Percentiles rank a stretch among this genome's conserved stretches.
Conservation (phyloP, 192 early-diverging fungal species). For the Rhizophagus sp. region DNA sequence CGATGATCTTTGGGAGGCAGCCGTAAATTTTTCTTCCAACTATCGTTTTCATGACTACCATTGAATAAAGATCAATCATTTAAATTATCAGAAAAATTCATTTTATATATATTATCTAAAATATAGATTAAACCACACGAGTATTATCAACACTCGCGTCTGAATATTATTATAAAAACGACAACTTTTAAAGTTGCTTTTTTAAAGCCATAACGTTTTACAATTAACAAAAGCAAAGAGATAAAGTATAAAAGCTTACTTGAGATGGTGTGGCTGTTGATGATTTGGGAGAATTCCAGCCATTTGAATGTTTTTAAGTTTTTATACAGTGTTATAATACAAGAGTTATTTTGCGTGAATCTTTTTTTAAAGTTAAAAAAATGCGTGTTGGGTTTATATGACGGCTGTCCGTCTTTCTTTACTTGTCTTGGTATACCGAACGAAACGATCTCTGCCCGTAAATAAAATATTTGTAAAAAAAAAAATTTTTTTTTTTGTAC, state of each 20-base stretch:
- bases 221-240: neutral
- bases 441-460: neutral
- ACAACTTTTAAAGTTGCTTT: too few species aligned
- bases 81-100: neutral
- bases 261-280: slow-evolving; percentile 27
- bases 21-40: slow-evolving; percentile 76
- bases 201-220: neutral
- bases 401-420: neutral
- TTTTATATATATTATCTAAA: neutral
- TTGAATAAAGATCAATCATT: slow-evolving; percentile 1
- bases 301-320: neutral
- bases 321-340: neutral
- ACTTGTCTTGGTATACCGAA: neutral
- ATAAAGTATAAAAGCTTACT: slow-evolving; percentile 6
- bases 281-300: neutral
- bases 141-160: neutral
- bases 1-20: slow-evolving; percentile 86
- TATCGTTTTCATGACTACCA: slow-evolving; percentile 60
- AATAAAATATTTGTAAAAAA: neutral
- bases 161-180: neutral
- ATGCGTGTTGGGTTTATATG: neutral
- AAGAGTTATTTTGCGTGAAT: neutral
- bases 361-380: neutral
- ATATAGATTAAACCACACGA: neutral
- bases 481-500: neutral